Evolutionary conservation across 2,329 filamentous ascomycete genomes (phyloP).

Genomic region (Fusarium compactum): DNA sequence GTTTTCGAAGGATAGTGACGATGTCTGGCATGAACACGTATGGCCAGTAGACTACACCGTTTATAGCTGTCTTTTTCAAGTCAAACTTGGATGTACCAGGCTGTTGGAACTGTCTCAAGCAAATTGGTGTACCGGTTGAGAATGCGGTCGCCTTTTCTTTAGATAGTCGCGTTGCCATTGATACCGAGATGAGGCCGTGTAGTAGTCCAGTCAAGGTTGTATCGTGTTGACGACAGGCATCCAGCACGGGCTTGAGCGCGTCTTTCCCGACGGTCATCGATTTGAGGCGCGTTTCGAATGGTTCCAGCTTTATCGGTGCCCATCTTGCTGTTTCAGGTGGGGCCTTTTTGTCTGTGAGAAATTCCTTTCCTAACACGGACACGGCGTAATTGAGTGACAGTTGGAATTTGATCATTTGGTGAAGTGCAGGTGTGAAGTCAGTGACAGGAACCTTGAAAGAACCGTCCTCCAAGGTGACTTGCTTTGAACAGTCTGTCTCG

Average conservation of each 20-base stretch:
- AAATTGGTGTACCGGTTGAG: constrained; percentile 14
- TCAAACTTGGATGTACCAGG: background rate
- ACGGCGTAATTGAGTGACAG: background rate
- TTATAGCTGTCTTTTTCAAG: constrained; percentile 7
- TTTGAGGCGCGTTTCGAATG: background rate
- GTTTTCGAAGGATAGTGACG: constrained; percentile 5
- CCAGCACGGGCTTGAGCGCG: background rate
- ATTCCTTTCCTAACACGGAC: background rate
- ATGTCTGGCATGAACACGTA: background rate
- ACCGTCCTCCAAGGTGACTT: background rate
- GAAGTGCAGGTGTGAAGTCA: constrained; percentile 1
- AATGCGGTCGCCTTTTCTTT: constrained; percentile 11
- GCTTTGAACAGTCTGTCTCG: accelerated
- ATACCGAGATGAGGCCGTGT: constrained; percentile 4
- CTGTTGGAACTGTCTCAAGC: constrained; percentile 9
- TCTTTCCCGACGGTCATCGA: background rate
- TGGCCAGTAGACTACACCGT: constrained; percentile 8
- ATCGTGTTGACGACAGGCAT: background rate
- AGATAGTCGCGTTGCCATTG: constrained; percentile 1
- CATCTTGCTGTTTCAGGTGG: constrained; percentile 1
- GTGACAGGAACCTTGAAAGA: constrained; percentile 5
- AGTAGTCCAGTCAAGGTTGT: constrained; percentile 23
- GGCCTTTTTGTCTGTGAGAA: background rate
- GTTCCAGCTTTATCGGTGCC: constrained; percentile 9
- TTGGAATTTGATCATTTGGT: constrained; percentile 8